These are phyloP conservation scores for Pyrenophora teres DNA, from an alignment of 2,329 filamentous ascomycete genomes.

Conservation along the genomic window DNA sequence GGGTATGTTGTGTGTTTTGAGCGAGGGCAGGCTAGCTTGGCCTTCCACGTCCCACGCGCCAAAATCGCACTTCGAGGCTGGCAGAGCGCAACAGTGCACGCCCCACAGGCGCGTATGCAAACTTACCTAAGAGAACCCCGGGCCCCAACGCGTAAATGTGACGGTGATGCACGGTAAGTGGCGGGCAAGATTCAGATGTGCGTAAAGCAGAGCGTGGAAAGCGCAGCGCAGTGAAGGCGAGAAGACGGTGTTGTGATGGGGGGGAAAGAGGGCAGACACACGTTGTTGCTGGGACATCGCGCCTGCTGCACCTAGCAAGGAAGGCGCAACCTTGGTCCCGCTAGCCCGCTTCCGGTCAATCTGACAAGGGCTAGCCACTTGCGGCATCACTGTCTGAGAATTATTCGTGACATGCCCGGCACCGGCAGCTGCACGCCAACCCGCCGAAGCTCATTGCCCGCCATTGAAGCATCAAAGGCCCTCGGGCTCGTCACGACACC, in stretches of 20 bases:
- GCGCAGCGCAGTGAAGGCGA: constrained; percentile 18
- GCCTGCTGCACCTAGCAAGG: constrained; percentile 19
- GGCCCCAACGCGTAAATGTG: constrained; percentile 31
- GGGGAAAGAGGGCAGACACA: constrained; percentile 13
- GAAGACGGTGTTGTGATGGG: constrained; percentile 23
- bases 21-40: constrained; percentile 30
- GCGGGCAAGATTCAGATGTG: constrained; percentile 4
- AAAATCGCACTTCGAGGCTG: constrained; percentile 37
- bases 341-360: constrained; percentile 33
- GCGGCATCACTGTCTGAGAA: constrained; percentile 26
- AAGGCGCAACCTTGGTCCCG: constrained; percentile 15
- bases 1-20: constrained; percentile 45
- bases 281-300: constrained; percentile 23
- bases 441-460: constrained; percentile 24
- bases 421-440: constrained; percentile 28
- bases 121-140: constrained; percentile 32
- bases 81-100: constrained; percentile 35
- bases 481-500: constrained; percentile 15
- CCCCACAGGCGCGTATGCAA: constrained; percentile 40
- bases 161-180: constrained; percentile 4
- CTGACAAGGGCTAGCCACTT: constrained; percentile 39
- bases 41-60: constrained; percentile 32
- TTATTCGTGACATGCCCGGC: constrained; percentile 32
- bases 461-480: constrained; percentile 19
- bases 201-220: constrained; percentile 4